Evolutionary conservation across 345 rosid species (phyloP), one percentile per base, ranked within the genome.

Genomic region (Limnanthes douglasii): DNA sequence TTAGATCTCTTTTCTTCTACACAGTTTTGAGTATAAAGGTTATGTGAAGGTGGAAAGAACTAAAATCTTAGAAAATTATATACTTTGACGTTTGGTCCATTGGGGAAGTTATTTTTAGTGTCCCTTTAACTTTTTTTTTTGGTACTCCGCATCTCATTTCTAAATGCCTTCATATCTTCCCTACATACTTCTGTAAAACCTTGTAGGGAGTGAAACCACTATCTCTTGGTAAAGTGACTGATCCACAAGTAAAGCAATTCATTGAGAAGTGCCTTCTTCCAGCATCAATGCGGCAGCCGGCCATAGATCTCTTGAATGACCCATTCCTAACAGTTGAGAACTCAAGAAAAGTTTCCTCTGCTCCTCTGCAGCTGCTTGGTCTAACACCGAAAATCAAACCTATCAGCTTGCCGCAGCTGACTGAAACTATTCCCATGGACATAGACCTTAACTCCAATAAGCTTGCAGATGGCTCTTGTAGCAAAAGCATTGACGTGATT

Each of bases 241-340:
- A 79, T 42, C 74, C 76, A 14, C 65, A 62, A 49, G 65, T 71
- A 26, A 79, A 48, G 77, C 57, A 62, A 35, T 74, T 88, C 44
- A 88, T 88, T 21, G 95, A 88, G 66, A 83, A 76, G 56, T 88
- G 98, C 55, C 71, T 88, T 24, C 71, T 68, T 64, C 79, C 90
- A 26, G 92, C 81, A 19, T 25, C 70, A 3, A 31, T 48, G 13
- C 66, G 95, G 52, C 59, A 76, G 46, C 56, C 83, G 50, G 94
- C 98, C 4, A 16, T 40, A 2, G 86, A 74, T 38, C 92, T 84
- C 49, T 57, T 69, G 52, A 76, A 63, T 42, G 95, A 90, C 50
- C 70, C 84, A 1, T 90, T 79, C 58, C 76, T 90, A 33, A 54
- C 51, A 8, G 29, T 33, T 32, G 69, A 61, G 18, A 66, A 37